Base-by-base conservation (phyloP, 352 stramenopile species). In the Pythium inflatum region DNA sequence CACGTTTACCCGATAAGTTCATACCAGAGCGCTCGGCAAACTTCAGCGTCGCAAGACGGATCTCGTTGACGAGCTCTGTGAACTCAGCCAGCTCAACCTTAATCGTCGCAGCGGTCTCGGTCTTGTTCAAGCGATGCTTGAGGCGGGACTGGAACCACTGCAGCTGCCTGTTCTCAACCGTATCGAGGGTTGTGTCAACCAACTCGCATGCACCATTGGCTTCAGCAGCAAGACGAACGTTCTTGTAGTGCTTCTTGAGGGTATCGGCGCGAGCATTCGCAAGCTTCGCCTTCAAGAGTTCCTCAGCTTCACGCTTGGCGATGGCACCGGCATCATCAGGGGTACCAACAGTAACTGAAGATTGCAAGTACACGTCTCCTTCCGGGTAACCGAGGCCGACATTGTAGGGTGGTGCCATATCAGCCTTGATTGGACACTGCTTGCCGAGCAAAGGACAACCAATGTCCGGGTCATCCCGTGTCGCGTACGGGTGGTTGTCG, bases 211-310 rank as follows among this genome's bases (percentile, higher is more conserved):
- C 87, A 57, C 88, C 88, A 45, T 92, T 95, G 8, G 88, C 88
- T 74, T 94, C 88, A 14, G 88, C 88, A 55, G 89, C 85, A 7
- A 93, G 67, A 50, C 84, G 86, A 46, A 92, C 83, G 43, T 93
- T 94, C 63, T 91, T 91, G 76, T 96, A 96, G 68, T 96, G 88
- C 66, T 94, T 91, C 74, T 96, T 96, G 55, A 96, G 71, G 11
- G 77, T 82, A 30, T 93, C 85, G 5, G 81, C 77, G 58, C 88
- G 88, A 3, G 85, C 81, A 63, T 93, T 92, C n/a, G 88, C 84
- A 1, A 84, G 53, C 73, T 96, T 94, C 20, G 79, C 76, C 33
- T 68, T 60, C 1, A 75, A 79, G 50, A 94, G 55, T 53, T 86
- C 79, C 62, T 90, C 62, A 0, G 87, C 87, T 83, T 96, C 88